Conservation (phyloP, 192 early-diverging fungal species). For the Mortierella claussenii region DNA sequence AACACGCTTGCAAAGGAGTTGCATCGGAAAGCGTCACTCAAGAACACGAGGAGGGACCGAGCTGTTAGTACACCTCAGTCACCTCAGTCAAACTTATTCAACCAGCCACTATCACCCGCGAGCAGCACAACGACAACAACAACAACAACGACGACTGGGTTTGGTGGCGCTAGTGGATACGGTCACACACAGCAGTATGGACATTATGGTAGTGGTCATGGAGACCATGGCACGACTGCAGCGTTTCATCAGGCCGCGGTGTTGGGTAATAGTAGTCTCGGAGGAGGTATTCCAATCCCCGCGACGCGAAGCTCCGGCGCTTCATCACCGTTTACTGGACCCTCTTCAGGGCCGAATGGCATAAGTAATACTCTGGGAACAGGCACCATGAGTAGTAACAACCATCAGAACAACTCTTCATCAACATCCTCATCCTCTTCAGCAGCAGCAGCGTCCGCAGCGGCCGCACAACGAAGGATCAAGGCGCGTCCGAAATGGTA, state of each 20-base stretch:
- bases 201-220: not conserved
- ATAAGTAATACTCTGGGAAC: not conserved
- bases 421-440: too few relatives aligned
- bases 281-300: constrained; percentile 31
- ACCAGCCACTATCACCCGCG: too few relatives aligned
- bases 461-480: constrained; percentile 29
- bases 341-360: not conserved
- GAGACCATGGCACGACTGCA: constrained; percentile 9
- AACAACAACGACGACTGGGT: not conserved
- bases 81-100: not conserved
- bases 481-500: constrained; percentile 91
- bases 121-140: constrained; percentile 7
- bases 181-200: not conserved
- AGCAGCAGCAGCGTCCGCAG: not conserved
- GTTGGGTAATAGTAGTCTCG: constrained; percentile 32
- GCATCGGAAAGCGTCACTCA: constrained; percentile 47
- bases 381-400: not conserved
- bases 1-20: constrained; percentile 45
- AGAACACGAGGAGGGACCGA: constrained; percentile 34
- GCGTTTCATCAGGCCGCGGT: constrained; percentile 43
- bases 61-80: constrained; percentile 23
- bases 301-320: not conserved
- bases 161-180: not conserved
- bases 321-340: not conserved
- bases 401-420: not conserved